phyloP scores from a whole-genome alignment of 1,139 yeast species.

The Pneumocystis wakefieldiae region DNA sequence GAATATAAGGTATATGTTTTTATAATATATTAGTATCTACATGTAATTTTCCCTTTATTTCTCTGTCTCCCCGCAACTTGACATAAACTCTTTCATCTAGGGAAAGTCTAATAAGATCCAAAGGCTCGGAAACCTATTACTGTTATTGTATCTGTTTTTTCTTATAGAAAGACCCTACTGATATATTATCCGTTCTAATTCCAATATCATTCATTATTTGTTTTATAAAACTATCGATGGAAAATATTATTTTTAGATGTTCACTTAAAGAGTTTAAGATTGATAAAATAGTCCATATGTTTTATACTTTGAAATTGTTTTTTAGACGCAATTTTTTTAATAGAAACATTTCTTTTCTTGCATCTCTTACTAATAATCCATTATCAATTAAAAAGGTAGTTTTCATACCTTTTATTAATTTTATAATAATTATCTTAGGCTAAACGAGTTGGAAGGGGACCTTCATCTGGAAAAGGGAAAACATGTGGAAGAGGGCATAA shows the following conservation, averaged over 20 bases:
- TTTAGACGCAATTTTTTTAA: background rate
- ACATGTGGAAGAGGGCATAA: slow-evolving; percentile 96
- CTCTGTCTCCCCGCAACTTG: slow-evolving; percentile 92
- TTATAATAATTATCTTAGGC: background rate
- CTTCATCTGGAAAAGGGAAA: slow-evolving; percentile 79
- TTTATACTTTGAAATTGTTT: background rate
- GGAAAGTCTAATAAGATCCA: slow-evolving; percentile 73
- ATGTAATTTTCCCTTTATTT: slow-evolving; percentile 76
- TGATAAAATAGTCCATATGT: background rate
- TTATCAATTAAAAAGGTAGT: slow-evolving; percentile 26
- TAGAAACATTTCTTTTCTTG: slow-evolving; percentile 9
- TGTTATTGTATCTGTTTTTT: background rate
- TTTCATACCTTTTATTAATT: background rate
- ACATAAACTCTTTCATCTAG: slow-evolving; percentile 78
- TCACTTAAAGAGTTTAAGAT: background rate
- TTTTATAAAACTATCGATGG: background rate
- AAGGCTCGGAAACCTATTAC: slow-evolving; percentile 41
- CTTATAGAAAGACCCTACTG: background rate
- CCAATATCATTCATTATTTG: background rate
- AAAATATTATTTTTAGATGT: background rate
- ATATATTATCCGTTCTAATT: background rate
- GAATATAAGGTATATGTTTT: background rate
- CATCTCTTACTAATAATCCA: slow-evolving; percentile 14
- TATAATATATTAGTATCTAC: slow-evolving; percentile 22
- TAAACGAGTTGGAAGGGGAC: slow-evolving; percentile 91